Conservation (phyloP, 768 basidiomycete species). For the Chiua virens region DNA sequence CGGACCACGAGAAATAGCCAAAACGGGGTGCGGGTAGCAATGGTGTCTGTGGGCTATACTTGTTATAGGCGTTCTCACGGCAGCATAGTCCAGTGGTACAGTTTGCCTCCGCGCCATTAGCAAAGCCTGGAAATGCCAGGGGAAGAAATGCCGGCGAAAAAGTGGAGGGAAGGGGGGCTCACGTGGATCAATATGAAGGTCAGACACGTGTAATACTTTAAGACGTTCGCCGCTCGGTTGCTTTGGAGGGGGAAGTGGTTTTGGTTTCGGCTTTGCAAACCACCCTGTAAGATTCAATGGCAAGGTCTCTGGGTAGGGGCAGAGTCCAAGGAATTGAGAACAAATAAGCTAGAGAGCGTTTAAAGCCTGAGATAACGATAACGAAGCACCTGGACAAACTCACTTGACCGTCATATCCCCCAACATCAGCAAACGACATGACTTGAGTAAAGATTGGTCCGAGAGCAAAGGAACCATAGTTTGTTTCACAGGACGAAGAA, state of each 20-base stretch:
- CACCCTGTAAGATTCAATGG: conserved; percentile 64
- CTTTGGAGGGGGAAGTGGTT: conserved; percentile 57
- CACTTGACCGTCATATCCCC: conserved; percentile 74
- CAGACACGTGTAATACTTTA: conserved; percentile 76
- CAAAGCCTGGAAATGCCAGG: conserved; percentile 48
- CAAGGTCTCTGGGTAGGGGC: conserved; percentile 55
- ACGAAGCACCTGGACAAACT: not conserved
- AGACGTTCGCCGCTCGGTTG: conserved; percentile 62
- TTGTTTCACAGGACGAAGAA: conserved; percentile 47
- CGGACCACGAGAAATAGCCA: conserved; percentile 61
- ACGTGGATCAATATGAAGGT: conserved; percentile 77
- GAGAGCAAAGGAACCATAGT: conserved; percentile 45
- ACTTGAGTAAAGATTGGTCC: conserved; percentile 73
- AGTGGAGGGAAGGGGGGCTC: conserved; percentile 14
- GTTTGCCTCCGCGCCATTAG: conserved; percentile 70
- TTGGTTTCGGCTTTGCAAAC: conserved; percentile 79
- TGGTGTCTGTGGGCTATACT: conserved; percentile 47
- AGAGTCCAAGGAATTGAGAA: conserved; percentile 55
- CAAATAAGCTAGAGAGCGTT: conserved; percentile 49
- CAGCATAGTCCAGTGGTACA: conserved; percentile 71
- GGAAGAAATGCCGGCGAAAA: not conserved
- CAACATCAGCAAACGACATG: conserved; percentile 65
- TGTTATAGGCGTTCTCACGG: conserved; percentile 52
- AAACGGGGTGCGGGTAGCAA: conserved; percentile 65
- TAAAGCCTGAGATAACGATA: not conserved